Conservation (phyloP, 306 rosid species). For the Abrus precatorius region DNA sequence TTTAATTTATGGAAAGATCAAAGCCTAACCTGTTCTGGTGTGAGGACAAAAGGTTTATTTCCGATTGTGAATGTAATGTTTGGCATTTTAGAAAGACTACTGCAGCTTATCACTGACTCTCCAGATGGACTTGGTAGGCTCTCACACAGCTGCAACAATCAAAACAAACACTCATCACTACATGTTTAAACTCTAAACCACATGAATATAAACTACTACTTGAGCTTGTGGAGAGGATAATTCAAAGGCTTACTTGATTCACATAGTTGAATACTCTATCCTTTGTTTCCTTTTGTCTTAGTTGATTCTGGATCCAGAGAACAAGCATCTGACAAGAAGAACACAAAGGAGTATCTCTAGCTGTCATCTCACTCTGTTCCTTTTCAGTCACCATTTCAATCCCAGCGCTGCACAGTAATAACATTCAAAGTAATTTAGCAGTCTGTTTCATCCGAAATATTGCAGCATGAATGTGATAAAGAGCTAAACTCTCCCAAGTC, state of each 20-base stretch:
- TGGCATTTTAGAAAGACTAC: slow-evolving; percentile 70
- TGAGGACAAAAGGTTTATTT: slow-evolving; percentile 64
- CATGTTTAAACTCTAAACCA: slow-evolving; percentile 23
- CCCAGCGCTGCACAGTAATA: slow-evolving; percentile 56
- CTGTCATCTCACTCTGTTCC: slow-evolving; percentile 52
- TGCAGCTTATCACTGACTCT: slow-evolving; percentile 72
- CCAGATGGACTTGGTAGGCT: slow-evolving; percentile 83
- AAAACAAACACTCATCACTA: slow-evolving; percentile 37
- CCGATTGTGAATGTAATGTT: slow-evolving; percentile 76
- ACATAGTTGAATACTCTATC: slow-evolving; percentile 75
- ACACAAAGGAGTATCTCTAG: slow-evolving; percentile 61
- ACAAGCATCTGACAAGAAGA: slow-evolving; percentile 82
- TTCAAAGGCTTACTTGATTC: slow-evolving; percentile 59
- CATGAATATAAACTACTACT: neutral
- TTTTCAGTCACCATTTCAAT: slow-evolving; percentile 73
- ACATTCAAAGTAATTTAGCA: slow-evolving; percentile 22
- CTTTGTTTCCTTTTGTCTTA: slow-evolving; percentile 67
- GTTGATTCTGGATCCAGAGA: slow-evolving; percentile 81
- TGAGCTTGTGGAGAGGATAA: slow-evolving; percentile 31
- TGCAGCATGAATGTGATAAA: slow-evolving; percentile 28
- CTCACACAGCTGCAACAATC: slow-evolving; percentile 71
- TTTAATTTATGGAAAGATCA: slow-evolving; percentile 14
- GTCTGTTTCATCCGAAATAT: slow-evolving; percentile 17
- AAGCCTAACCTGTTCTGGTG: slow-evolving; percentile 79
- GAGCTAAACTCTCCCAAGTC: slow-evolving; percentile 13